These are phyloP conservation scores for Cicer judaicum DNA, from an alignment of 306 rosid genomes.

Conservation along the genomic window DNA sequence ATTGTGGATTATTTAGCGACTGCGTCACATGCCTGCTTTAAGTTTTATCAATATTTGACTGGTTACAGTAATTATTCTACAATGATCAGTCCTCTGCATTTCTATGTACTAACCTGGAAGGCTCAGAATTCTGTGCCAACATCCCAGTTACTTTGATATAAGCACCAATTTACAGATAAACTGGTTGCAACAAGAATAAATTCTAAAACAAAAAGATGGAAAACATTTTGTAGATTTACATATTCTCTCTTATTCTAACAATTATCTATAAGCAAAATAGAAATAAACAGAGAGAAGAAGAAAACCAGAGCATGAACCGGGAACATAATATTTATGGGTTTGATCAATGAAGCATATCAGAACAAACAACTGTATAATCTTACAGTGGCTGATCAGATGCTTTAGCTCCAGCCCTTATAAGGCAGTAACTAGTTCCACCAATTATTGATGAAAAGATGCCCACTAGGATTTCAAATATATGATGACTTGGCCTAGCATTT, in stretches of 20 bases:
- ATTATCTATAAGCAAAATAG: slow-evolving; percentile 8
- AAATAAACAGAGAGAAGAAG: slow-evolving; percentile 7
- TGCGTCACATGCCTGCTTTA: background rate
- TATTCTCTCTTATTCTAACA: background rate
- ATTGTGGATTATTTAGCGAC: background rate
- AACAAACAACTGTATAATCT: slow-evolving; percentile 46
- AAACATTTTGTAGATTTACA: slow-evolving; percentile 9
- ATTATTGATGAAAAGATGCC: slow-evolving; percentile 68
- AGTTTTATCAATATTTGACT: background rate
- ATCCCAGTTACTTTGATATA: slow-evolving; percentile 18
- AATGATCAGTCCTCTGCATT: slow-evolving; percentile 8
- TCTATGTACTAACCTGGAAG: background rate
- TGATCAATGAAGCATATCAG: slow-evolving; percentile 14
- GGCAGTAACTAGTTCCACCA: slow-evolving; percentile 78
- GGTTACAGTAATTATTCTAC: background rate
- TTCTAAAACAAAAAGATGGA: slow-evolving; percentile 14
- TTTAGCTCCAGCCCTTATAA: slow-evolving; percentile 75
- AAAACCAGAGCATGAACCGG: background rate
- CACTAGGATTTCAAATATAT: slow-evolving; percentile 53
- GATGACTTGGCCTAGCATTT: slow-evolving; percentile 48
- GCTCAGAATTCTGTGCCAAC: background rate
- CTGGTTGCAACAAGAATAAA: background rate
- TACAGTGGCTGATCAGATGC: slow-evolving; percentile 85
- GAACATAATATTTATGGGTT: slow-evolving; percentile 13
- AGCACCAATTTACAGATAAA: background rate